Evolutionary conservation across 495 filamentous ascomycete species (phyloP).

Genomic region (Amphirosellinia nigrospora): DNA sequence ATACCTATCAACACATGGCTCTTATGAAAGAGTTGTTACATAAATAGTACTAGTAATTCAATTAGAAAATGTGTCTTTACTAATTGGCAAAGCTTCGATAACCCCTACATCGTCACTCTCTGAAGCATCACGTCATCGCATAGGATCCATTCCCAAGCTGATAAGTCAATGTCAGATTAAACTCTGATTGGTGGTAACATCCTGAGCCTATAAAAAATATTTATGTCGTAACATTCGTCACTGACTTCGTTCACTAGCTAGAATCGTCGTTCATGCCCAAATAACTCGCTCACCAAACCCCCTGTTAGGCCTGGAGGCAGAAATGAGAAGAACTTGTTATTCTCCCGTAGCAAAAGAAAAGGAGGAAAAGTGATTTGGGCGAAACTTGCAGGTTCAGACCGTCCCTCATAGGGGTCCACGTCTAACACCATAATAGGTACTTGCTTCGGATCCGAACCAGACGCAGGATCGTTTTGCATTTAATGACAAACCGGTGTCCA

Average conservation of each 20-base stretch:
- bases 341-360: background rate
- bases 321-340: background rate
- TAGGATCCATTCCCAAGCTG: background rate
- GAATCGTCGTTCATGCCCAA: background rate
- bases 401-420: background rate
- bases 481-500: background rate
- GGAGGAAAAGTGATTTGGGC: background rate
- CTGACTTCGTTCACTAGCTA: background rate
- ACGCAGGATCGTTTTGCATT: conserved; percentile 7
- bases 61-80: background rate
- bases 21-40: background rate
- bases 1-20: background rate
- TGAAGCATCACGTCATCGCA: background rate
- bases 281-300: background rate
- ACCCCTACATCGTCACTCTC: background rate
- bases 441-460: conserved; percentile 17
- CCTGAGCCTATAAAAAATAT: background rate
- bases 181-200: background rate
- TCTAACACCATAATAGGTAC: conserved; percentile 16
- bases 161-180: background rate
- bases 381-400: background rate
- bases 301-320: background rate
- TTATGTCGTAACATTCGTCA: background rate
- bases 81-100: background rate
- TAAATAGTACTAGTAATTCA: background rate